Evolutionary conservation across 257 asterid species (phyloP), one percentile per base, ranked within the genome.

Genomic region (Solanum chaucha): DNA sequence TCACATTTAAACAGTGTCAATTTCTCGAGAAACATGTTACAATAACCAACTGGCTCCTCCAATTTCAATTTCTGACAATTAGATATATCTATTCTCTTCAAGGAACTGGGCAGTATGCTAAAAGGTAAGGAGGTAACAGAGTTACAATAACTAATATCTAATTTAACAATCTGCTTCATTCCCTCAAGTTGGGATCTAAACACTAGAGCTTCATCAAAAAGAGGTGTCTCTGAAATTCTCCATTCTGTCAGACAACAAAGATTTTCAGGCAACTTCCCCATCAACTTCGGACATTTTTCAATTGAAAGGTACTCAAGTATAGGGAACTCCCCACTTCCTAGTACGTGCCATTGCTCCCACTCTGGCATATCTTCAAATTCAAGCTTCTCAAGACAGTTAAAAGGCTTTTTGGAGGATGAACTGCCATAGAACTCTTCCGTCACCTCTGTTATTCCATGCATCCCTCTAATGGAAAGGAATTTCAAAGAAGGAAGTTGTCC

Each of bases 41-140:
- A 36, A 36, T 36, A 1, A 36, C 41, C 41, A 36, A 36, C 41
- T 36, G 41, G 41, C 41, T 36, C 41, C 41, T 36, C 41, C 41
- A 36, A 36, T 36, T 7, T 36, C 24, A 86, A 17, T 36, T 24
- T 24, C 22, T 14, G 15, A 3, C 78, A 36, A 15, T 0, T 0
- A 1, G 0, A 0, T 5, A 59, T 48, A 0, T 0, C 0, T 7
- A 73, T 44, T 24, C 0, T 5, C 11, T 73, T 74, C 28, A 73
- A 4, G 2, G 84, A 3, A 51, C 6, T n/a, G 1, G 87, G 73
- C 6, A 86, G 61, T 9, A 15, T 3, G 34, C 48, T 34, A 4
- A 48, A 1, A 8, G 40, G 83, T 3, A 73, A 55, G 59, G 85
- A 73, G 12, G 46, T 3, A 34, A 73, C 17, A 22, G 46, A 10